Base-by-base conservation (phyloP, 805 yeast genomes). In the Metschnikowia bowlesiae region DNA sequence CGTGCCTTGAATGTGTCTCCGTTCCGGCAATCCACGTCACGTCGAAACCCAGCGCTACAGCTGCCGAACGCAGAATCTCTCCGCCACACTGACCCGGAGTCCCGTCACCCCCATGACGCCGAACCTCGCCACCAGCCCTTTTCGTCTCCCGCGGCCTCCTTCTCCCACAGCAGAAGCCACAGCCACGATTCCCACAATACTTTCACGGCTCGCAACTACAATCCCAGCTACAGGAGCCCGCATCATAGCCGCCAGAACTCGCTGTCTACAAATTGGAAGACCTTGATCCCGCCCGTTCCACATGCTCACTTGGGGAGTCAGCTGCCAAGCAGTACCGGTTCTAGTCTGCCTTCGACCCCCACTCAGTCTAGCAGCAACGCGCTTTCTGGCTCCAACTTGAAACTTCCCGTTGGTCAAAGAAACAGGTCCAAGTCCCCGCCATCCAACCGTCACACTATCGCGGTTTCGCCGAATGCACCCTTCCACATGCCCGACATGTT, bases 241-340 rank as follows among this genome's bases (percentile, higher is more conserved):
- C 41, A 30, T 30, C 54, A 46, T 39, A 32, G 44, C 31, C 46
- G 53, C 11, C 44, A 43, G 8, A 35, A 42, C 31, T 51, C 47
- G 52, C 50, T 34, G 44, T 49, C 26, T 31, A 46, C 62, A 8
- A 58, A 63, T 49, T 67, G 71, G 71, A 63, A 68, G 11, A 46
- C 67, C 10, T 57, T 68, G 37, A 69, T 69, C 18, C 73, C 74
- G n/a, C 74, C 73, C 11, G 52, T 66, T 18, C 59, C 59, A n/a
- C n/a, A 49, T 22, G 39, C 9, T 16, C 14, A 33, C 29, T 30
- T 43, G 48, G 42, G 16, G 6, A 14, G 22, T 11, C 32, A 34
- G 8, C 32, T 28, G 31, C 32, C 33, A 8, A 35, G 40, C 16
- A 22, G 11, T 6, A 10, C 46, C 8, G 46, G 39, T 34, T 36